These are phyloP conservation scores for Pseudomassariella vexata DNA, from an alignment of 2,329 filamentous ascomycete species.

Conservation along the genomic window DNA sequence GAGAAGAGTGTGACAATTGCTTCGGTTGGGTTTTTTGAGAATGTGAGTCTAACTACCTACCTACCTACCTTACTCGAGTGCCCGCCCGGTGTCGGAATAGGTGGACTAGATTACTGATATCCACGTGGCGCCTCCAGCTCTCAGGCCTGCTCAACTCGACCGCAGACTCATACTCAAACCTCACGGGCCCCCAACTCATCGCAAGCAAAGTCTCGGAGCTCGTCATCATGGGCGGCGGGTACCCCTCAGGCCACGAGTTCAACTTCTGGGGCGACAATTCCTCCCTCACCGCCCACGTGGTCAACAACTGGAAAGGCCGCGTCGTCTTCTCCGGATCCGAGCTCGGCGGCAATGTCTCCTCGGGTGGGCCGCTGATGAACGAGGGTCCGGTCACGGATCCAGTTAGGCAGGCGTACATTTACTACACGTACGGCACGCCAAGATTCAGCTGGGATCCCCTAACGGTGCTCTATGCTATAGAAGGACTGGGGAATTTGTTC, in stretches of 20 bases:
- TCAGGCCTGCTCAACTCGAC: constrained; percentile 39
- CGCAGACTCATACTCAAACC: constrained; percentile 29
- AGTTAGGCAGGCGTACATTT: constrained; percentile 31
- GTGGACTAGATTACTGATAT: too few species aligned
- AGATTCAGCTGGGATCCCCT: constrained; percentile 37
- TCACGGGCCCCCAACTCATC: constrained; percentile 35
- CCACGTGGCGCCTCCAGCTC: constrained; percentile 25
- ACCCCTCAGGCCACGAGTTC: constrained; percentile 39
- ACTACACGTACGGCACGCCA: constrained; percentile 28
- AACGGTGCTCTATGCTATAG: constrained; percentile 32
- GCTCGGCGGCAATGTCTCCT: constrained; percentile 33
- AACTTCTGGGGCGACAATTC: constrained; percentile 41
- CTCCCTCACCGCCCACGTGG: constrained; percentile 31
- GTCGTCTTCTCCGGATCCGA: constrained; percentile 38
- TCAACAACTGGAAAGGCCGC: constrained; percentile 36
- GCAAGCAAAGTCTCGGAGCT: constrained; percentile 39
- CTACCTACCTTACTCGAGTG: constrained; percentile 11
- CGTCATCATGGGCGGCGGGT: constrained; percentile 46
- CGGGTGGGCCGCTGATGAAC: constrained; percentile 29
- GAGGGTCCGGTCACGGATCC: constrained; percentile 26
- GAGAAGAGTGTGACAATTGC: constrained; percentile 37
- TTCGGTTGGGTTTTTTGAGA: constrained; percentile 39
- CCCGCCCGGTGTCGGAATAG: too few species aligned
- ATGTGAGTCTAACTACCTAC: constrained; percentile 16
- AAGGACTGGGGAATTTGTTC: constrained; percentile 29